Percentiles rank a stretch among this genome's conserved stretches.
phyloP scores from a whole-genome alignment of 768 basidiomycete genomes.

The Termitomyces sp. region DNA sequence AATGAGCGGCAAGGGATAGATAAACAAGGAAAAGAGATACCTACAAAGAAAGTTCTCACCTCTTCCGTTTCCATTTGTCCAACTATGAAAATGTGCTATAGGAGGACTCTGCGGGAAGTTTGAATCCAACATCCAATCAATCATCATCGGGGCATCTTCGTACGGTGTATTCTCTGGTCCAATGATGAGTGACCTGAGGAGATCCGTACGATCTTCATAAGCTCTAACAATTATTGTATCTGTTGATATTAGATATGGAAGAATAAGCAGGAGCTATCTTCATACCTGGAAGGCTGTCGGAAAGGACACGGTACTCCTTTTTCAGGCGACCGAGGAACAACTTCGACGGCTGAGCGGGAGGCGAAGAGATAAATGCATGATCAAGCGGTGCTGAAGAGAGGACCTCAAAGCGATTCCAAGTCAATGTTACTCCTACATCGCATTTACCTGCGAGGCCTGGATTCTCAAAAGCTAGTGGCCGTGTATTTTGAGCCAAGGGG shows the following conservation, averaged over 20 bases:
- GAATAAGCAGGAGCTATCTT: background rate
- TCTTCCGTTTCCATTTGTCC: slow-evolving; percentile 92
- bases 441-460: background rate
- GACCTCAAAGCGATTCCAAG: slow-evolving; percentile 82
- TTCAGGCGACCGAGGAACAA: slow-evolving; percentile 69
- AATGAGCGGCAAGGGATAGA: slow-evolving; percentile 1
- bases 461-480: too few species aligned
- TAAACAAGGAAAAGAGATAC: slow-evolving; percentile 2
- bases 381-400: slow-evolving; percentile 71
- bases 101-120: slow-evolving; percentile 83
- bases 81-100: slow-evolving; percentile 84
- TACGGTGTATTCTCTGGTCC: slow-evolving; percentile 96
- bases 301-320: slow-evolving; percentile 79
- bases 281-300: slow-evolving; percentile 77
- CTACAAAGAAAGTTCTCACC: slow-evolving; percentile 34
- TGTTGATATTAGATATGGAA: slow-evolving; percentile 18
- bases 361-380: slow-evolving; percentile 70
- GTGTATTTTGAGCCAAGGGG: background rate
- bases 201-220: slow-evolving; percentile 85
- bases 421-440: slow-evolving; percentile 21
- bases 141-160: slow-evolving; percentile 89
- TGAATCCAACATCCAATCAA: slow-evolving; percentile 87
- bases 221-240: slow-evolving; percentile 87
- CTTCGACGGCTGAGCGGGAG: slow-evolving; percentile 62
- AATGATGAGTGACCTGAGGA: slow-evolving; percentile 84